Conservation (phyloP, 495 filamentous ascomycete genomes). For the Entonaema liquescens region DNA sequence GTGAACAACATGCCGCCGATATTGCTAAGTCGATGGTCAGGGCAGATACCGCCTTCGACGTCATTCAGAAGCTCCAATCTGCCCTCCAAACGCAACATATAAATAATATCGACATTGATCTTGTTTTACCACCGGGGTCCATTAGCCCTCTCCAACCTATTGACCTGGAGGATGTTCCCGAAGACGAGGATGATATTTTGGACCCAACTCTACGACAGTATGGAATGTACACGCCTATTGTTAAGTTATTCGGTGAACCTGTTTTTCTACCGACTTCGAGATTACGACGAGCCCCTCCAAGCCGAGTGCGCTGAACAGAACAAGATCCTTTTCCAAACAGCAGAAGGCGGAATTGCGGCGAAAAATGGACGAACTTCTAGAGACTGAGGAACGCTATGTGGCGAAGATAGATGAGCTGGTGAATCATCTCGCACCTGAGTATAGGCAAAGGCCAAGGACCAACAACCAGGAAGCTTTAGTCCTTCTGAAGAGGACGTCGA, state of each 20-base stretch:
- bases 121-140: constrained; percentile 79
- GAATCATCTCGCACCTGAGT: constrained; percentile 76
- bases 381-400: constrained; percentile 95
- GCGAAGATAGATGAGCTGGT: constrained; percentile 83
- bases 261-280: constrained; percentile 89
- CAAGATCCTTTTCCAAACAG: constrained; percentile 74
- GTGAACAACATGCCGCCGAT: constrained; percentile 91
- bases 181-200: constrained; percentile 67
- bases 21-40: constrained; percentile 82
- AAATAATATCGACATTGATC: constrained; percentile 86
- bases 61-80: constrained; percentile 72
- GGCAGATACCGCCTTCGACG: constrained; percentile 75
- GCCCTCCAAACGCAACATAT: constrained; percentile 80
- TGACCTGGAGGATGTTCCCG: constrained; percentile 61
- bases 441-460: constrained; percentile 68
- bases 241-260: constrained; percentile 80
- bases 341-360: constrained; percentile 85
- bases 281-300: constrained; percentile 84
- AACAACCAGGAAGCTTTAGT: constrained; percentile 68
- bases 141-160: constrained; percentile 66
- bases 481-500: constrained; percentile 75
- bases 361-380: constrained; percentile 89
- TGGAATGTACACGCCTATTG: constrained; percentile 74
- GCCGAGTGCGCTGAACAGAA: constrained; percentile 77
- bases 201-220: constrained; percentile 72